These are phyloP conservation scores for Angomonas deanei DNA, from an alignment of 208 protist genomes.

Conservation along the genomic window DNA sequence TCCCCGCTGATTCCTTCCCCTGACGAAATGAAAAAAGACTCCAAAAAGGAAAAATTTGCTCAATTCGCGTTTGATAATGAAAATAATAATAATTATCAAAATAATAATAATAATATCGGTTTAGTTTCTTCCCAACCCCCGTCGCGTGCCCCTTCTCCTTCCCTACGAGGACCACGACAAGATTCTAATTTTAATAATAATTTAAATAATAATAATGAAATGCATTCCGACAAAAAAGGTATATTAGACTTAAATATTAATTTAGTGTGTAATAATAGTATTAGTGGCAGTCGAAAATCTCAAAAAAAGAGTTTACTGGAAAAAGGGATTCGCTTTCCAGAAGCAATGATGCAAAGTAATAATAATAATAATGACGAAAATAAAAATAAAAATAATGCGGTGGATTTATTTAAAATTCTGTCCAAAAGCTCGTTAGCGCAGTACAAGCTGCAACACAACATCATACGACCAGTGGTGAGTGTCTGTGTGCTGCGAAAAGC, in stretches of 20 bases:
- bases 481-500: background rate
- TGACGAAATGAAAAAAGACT: too few species aligned
- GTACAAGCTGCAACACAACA: too few species aligned
- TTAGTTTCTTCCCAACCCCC: too few species aligned
- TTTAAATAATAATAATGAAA: slow-evolving; percentile 1
- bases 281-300: background rate
- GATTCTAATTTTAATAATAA: slow-evolving; percentile 7
- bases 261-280: background rate
- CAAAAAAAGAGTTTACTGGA: background rate
- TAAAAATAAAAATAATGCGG: background rate
- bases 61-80: background rate
- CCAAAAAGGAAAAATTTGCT: background rate
- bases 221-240: background rate
- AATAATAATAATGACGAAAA: slow-evolving; percentile 5
- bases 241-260: background rate
- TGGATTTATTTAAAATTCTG: background rate
- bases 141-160: too few species aligned
- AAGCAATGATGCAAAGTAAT: slow-evolving; percentile 1
- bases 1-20: background rate
- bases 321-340: background rate
- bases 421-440: too few species aligned
- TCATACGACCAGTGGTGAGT: too few species aligned
- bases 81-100: background rate
- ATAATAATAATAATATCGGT: slow-evolving; percentile 4
- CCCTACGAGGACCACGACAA: too few species aligned